Base-by-base conservation (phyloP, 345 rosid species). In the Sisymbrium altissimum region DNA sequence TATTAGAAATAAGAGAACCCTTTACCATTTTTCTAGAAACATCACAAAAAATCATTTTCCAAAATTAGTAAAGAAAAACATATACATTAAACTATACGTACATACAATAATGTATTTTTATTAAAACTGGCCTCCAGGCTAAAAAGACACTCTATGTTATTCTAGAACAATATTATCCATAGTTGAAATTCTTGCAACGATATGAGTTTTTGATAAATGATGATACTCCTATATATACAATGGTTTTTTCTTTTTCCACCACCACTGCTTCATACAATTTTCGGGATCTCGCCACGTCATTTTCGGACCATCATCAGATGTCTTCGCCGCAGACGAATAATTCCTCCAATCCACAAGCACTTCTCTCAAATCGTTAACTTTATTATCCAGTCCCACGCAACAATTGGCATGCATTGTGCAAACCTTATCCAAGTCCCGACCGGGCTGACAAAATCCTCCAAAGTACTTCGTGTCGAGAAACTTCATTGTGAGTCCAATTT, bases 391-490 rank as follows among this genome's bases (percentile, higher is more conserved):
- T 11, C 96, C 97, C 27, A 75, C 50, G 33, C 97, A 92, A 63
- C 97, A 92, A 77, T 92, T 92, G 7, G 93, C 96, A 69, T 91
- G 97, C 93, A 91, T 85, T 3, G 96, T 91, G 62, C 92, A 91
- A 13, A 82, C 85, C 5, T 59, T 14, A 56, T 82, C 82, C 43
- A 89, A 56, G 49, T 92, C 85, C 48, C 21, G 66, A 64, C 87
- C 57, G 0, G 67, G 78, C 75, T 87, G 72, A 61, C 97, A 92
- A 30, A 89, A 86, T 41, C 97, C 97, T 15, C 92, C 90, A 7
- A 87, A 83, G 57, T 74, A 85, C 7, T 64, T 80, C 1, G 96
- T 87, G 54, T 88, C 88, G 0, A 92, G 79, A 52, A 89, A 92
- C 72, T 70, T 84, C 66, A 89, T 81, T 66, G 46, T 58, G 7